These are phyloP conservation scores for Salvia rosmarinus DNA, from an alignment of 257 asterid genomes.

Conservation along the genomic window DNA sequence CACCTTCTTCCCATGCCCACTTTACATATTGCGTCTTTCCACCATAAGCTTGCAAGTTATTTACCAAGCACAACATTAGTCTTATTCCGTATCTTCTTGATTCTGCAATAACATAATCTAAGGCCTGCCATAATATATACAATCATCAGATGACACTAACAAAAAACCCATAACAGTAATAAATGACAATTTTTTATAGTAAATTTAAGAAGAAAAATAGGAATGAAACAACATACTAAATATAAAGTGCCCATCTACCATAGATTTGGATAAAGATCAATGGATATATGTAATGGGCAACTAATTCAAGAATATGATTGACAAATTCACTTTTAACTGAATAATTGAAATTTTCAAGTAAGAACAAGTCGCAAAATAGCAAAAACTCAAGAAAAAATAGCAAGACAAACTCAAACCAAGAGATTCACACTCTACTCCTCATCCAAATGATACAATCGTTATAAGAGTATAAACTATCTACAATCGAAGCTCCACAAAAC, in stretches of 20 bases:
- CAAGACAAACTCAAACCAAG: background rate
- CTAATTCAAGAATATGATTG: slow-evolving; percentile 21
- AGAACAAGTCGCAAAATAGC: background rate
- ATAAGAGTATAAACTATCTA: background rate
- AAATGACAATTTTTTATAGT: background rate
- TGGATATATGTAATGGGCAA: background rate
- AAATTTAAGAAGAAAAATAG: slow-evolving; percentile 14
- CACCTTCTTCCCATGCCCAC: slow-evolving; percentile 99
- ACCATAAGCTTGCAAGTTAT: slow-evolving; percentile 95
- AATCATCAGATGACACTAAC: slow-evolving; percentile 25
- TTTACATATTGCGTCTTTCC: slow-evolving; percentile 94
- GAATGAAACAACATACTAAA: slow-evolving; percentile 1
- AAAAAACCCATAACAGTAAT: slow-evolving; percentile 12
- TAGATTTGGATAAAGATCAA: slow-evolving; percentile 26
- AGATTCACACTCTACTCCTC: background rate
- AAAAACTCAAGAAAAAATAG: background rate
- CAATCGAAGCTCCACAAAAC: background rate
- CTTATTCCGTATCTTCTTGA: slow-evolving; percentile 72
- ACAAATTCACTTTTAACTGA: slow-evolving; percentile 13
- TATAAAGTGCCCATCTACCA: slow-evolving; percentile 28
- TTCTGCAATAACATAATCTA: slow-evolving; percentile 96
- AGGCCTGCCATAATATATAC: slow-evolving; percentile 54
- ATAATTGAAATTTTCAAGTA: slow-evolving; percentile 9
- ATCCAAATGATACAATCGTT: slow-evolving; percentile 4
- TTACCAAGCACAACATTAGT: slow-evolving; percentile 77